Conservation (phyloP, 768 basidiomycete genomes). For the Aureoboletus auriporus region DNA sequence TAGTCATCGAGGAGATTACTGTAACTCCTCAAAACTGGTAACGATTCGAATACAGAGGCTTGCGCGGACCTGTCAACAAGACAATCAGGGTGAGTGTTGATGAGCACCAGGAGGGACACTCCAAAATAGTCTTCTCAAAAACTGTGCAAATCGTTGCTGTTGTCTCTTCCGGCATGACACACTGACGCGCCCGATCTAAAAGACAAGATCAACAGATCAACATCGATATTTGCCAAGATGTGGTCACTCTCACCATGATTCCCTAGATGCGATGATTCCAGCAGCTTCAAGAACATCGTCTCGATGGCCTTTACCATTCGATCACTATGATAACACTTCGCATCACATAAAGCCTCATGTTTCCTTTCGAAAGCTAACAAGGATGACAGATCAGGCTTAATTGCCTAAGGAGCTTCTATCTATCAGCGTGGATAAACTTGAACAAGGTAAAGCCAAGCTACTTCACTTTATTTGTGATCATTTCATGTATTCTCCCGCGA, state of each 20-base stretch:
- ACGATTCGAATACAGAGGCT: constrained; percentile 4
- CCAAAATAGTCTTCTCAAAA: constrained; percentile 1
- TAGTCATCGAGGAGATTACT: constrained; percentile 13
- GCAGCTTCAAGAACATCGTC: constrained; percentile 9
- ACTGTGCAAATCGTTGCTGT: neutral
- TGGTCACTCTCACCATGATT: neutral
- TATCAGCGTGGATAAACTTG: neutral
- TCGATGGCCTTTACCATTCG: neutral
- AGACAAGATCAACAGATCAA: neutral
- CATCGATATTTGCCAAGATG: neutral
- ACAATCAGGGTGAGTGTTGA: constrained; percentile 7
- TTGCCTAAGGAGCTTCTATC: neutral
- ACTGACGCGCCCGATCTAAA: neutral
- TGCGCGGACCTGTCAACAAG: constrained; percentile 3
- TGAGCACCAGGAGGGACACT: constrained; percentile 5
- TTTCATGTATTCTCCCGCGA: constrained; percentile 2
- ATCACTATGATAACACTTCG: neutral
- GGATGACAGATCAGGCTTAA: constrained; percentile 7
- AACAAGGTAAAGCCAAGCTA: neutral
- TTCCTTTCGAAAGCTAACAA: constrained; percentile 9
- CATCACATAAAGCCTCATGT: constrained; percentile 3
- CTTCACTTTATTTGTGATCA: constrained; percentile 11
- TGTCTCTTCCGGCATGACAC: neutral
- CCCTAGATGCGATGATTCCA: neutral
- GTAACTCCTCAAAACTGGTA: constrained; percentile 4